Conservation (phyloP, 2,329 filamentous ascomycete genomes). For the Sordariomycetes sp. region DNA sequence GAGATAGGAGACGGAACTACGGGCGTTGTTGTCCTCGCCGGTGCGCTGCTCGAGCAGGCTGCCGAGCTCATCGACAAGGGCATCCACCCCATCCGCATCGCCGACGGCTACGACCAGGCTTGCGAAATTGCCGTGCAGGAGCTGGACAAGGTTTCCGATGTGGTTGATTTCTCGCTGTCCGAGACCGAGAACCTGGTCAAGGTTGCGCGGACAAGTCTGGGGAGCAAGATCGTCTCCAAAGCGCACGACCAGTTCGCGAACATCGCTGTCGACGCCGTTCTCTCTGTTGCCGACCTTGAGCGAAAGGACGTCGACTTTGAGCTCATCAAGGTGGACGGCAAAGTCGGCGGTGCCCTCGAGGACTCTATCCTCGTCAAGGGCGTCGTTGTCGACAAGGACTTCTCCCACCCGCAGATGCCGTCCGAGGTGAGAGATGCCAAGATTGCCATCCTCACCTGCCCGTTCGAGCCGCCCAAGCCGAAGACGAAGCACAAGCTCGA, state of each 20-base stretch:
- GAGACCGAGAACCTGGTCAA: constrained; percentile 81
- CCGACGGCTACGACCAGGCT: constrained; percentile 94
- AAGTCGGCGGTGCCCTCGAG: constrained; percentile 88
- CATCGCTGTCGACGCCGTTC: constrained; percentile 92
- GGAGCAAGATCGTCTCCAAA: constrained; percentile 98
- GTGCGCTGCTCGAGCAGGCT: constrained; percentile 89
- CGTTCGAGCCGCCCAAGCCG: constrained; percentile 96
- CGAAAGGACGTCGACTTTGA: constrained; percentile 98
- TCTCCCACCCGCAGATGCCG: constrained; percentile 98
- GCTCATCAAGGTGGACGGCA: constrained; percentile 97
- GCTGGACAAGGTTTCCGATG: constrained; percentile 86
- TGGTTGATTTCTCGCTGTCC: constrained; percentile 72
- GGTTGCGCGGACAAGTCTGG: constrained; percentile 90
- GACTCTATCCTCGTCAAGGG: constrained; percentile 93
- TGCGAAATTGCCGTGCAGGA: constrained; percentile 93
- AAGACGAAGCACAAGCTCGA: constrained; percentile 99
- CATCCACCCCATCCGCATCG: constrained; percentile 97
- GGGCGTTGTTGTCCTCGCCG: constrained; percentile 91
- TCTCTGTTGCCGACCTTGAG: constrained; percentile 92
- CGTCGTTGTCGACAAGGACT: constrained; percentile 98
- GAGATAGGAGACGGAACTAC: constrained; percentile 98
- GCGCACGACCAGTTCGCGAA: constrained; percentile 96
- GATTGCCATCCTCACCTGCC: constrained; percentile 93
- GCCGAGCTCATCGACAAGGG: constrained; percentile 98
- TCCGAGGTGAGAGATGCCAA: constrained; percentile 91